A percentile compares a stretch with the other conserved stretches of the same genome.
Evolutionary conservation across 2,329 filamentous ascomycete genomes (phyloP).

Genomic region (Colletotrichum gloeosporioides): DNA sequence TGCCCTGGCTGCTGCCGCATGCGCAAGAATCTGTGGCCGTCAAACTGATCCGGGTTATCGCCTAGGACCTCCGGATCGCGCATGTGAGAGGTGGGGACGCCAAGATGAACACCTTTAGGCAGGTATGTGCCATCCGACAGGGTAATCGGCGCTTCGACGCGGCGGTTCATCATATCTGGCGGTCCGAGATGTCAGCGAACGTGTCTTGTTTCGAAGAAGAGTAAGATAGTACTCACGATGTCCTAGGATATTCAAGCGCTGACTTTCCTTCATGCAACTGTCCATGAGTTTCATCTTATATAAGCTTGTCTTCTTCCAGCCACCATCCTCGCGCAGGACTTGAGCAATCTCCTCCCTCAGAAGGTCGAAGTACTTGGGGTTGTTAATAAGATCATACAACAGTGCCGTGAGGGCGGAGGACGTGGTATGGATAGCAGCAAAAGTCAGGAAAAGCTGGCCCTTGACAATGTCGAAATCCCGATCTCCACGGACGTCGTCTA

Average conservation of each 20-base stretch:
- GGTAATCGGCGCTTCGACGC: neutral
- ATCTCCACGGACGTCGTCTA: neutral
- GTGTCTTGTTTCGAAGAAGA: too few species aligned
- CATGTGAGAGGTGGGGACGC: neutral
- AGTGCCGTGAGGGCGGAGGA: neutral
- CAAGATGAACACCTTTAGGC: neutral
- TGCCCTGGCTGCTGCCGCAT: neutral
- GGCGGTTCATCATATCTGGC: neutral
- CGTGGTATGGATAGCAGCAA: neutral
- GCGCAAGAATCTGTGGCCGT: neutral
- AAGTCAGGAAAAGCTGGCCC: neutral
- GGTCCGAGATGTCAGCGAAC: rapidly evolving
- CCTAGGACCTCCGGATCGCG: neutral
- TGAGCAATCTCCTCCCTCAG: neutral
- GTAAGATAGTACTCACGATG: neutral
- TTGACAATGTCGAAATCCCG: neutral
- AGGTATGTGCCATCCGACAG: neutral
- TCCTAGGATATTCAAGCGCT: neutral
- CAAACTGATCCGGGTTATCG: neutral
- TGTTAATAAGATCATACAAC: neutral
- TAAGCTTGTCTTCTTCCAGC: neutral
- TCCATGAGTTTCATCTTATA: neutral
- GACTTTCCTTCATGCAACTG: neutral
- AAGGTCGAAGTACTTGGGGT: neutral
- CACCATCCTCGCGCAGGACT: neutral